Base-by-base conservation (phyloP, 192 early-diverging fungal genomes). In the Spizellomyces punctatus region DNA sequence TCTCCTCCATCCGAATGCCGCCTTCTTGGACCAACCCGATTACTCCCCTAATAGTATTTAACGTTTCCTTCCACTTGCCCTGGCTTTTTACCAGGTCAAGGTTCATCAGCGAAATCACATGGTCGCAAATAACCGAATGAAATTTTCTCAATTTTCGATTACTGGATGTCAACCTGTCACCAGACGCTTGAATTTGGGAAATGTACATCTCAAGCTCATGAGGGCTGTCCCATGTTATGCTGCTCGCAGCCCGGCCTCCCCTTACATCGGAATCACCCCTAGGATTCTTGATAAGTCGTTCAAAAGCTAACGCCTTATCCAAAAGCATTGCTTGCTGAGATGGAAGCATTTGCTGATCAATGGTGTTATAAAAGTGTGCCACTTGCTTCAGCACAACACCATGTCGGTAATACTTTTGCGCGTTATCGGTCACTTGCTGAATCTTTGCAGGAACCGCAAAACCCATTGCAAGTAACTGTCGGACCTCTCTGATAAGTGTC, bases 291-390 rank as follows among this genome's bases (percentile, higher is more conserved):
- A 87, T 74, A 6, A 87, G 66, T 41, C 76, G 50, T 65, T 88
- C 87, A 75, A 88, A 88, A 5, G 64, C 73, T n/a, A 86, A 60
- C 14, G 87, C 85, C 4, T 70, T 72, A 10, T 81, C 73, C 12
- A 88, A 65, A 7, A 88, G 62, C 85, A 88, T 85, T 8, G 75
- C 69, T 46, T 83, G 82, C 58, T 88, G 87, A 62, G 73, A 81
- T 3, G 81, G 75, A 12, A 87, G 76, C 83, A 88, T 87, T 66
- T 88, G 83, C 55, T 85, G 77, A 52, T 87, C 83, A 62, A 88
- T 88, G 7, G 83, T 87, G 68, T 88, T 88, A 64, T 88, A 88
- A 52, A 88, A 87, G 50, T 88, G 81, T 8, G 85, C 82, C 9
- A 88, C 76, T 67, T 88, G 87, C 67, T 87, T 82, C 68, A 88